Percentiles rank a stretch among this genome's conserved stretches.
Conservation (phyloP, 805 yeast genomes). For the Nakazawaea wickerhamii region DNA sequence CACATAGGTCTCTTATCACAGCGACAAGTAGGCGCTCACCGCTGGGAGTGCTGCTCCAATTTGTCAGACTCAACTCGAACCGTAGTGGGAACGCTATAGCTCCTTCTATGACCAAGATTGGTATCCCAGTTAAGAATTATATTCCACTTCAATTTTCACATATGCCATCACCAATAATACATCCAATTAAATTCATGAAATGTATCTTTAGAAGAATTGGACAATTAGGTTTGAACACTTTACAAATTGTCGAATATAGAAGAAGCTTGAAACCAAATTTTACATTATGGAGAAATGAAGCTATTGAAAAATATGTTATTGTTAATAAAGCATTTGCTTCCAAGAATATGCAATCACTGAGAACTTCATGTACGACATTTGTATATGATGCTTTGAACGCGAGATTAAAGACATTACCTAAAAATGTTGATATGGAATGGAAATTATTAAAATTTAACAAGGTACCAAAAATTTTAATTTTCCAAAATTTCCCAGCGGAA, state of each 20-base stretch:
- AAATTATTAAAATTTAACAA: conserved; percentile 62
- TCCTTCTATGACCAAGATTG: conserved; percentile 28
- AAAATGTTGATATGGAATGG: conserved; percentile 63
- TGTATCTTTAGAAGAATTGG: conserved; percentile 59
- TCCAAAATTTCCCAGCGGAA: conserved; percentile 47
- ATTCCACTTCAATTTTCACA: conserved; percentile 45
- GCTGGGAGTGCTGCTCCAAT: not conserved
- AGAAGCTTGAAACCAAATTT: conserved; percentile 54
- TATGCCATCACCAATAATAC: conserved; percentile 35
- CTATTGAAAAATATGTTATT: conserved; percentile 68
- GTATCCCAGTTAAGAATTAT: conserved; percentile 34
- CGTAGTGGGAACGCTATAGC: conserved; percentile 16
- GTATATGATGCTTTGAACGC: conserved; percentile 52
- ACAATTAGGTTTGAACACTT: conserved; percentile 61
- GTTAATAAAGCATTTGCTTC: conserved; percentile 80
- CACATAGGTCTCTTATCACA: not conserved
- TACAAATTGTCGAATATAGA: conserved; percentile 41
- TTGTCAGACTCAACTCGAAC: not conserved
- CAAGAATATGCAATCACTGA: conserved; percentile 41
- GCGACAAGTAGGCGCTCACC: not conserved
- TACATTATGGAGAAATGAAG: conserved; percentile 77
- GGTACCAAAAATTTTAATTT: conserved; percentile 66
- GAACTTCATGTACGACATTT: conserved; percentile 49
- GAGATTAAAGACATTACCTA: conserved; percentile 53
- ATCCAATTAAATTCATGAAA: conserved; percentile 38